Evolutionary conservation across 2,329 filamentous ascomycete genomes (phyloP), one percentile per base, ranked within the genome.

Genomic region (Aspergillus fumigatus): DNA sequence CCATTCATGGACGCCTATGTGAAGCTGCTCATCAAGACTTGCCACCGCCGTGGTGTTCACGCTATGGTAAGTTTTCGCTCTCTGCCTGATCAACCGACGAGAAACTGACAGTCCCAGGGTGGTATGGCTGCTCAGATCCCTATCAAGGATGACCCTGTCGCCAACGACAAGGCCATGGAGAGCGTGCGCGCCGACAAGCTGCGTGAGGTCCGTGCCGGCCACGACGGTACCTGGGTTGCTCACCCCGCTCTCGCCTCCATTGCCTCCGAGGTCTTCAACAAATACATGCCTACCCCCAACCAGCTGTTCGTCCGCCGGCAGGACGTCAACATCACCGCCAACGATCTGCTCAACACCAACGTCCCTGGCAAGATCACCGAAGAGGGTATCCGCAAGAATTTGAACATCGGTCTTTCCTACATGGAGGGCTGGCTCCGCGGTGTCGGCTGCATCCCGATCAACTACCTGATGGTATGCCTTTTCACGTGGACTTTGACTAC

Each of bases 111-210:
- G 17, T 25, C 45, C 21, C 40, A 75, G 73, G 85, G 94, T 66
- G 94, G 94, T 64, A 97, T 99, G 94, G 93, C 93, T 3, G 94
- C 94, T 41, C 94, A 97, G 78, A 99, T 99, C 70, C 94, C 94
- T 60, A 97, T 97, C 82, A 97, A 97, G 83, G 89, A 94, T 73
- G 89, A 97, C 77, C 85, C 87, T 66, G 86, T 84, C 50, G 93
- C 92, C 72, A 97, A 97, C 77, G 92, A 96, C 69, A 88, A 87
- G 73, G 93, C 93, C 64, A 97, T 97, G 92, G 90, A 91, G 63
- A 88, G 85, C 59, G 92, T 99, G 48, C 88, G 91, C 60, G 89
- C 90, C 56, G 94, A 99, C 78, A 99, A 99, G 84, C 84, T 99
- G 59, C 91, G 94, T 57, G 94, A 99, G 77, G 94, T 91, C 52